These are phyloP conservation scores for Hypoxylon trugodes DNA, from an alignment of 495 filamentous ascomycete genomes.

Conservation along the genomic window DNA sequence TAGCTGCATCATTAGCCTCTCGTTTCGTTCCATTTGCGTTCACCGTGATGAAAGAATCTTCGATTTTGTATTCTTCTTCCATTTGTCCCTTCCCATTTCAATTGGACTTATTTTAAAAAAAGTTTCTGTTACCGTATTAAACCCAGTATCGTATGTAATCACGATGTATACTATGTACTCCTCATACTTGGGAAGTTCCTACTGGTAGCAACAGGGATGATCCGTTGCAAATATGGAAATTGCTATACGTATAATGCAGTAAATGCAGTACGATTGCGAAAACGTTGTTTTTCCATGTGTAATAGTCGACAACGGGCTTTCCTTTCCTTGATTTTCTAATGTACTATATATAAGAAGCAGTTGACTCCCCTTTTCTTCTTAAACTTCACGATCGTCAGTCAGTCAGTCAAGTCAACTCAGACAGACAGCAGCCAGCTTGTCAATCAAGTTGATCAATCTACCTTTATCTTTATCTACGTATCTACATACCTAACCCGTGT, in stretches of 20 bases:
- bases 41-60: slow-evolving; percentile 43
- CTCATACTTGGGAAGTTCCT: no score
- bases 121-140: no score
- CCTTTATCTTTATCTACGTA: no score
- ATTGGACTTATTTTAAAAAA: no score
- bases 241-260: slow-evolving; percentile 1
- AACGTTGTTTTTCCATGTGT: slow-evolving; percentile 30
- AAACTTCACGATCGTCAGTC: slow-evolving; percentile 35
- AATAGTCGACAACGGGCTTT: slow-evolving; percentile 31
- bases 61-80: slow-evolving; percentile 26
- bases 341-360: slow-evolving; percentile 36
- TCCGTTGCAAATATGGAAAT: slow-evolving; percentile 14
- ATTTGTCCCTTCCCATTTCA: background rate
- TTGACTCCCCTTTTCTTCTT: slow-evolving; percentile 20
- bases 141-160: no score
- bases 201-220: slow-evolving; percentile 30
- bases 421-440: no score
- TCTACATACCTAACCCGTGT: no score
- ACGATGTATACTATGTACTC: no score
- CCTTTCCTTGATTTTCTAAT: slow-evolving; percentile 13
- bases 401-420: no score
- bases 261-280: slow-evolving; percentile 9
- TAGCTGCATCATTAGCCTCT: slow-evolving; percentile 43
- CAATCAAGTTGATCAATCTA: no score
- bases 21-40: slow-evolving; percentile 42